Evolutionary conservation across 2,329 filamentous ascomycete species (phyloP).

Genomic region (Zymoseptoria crescenta): DNA sequence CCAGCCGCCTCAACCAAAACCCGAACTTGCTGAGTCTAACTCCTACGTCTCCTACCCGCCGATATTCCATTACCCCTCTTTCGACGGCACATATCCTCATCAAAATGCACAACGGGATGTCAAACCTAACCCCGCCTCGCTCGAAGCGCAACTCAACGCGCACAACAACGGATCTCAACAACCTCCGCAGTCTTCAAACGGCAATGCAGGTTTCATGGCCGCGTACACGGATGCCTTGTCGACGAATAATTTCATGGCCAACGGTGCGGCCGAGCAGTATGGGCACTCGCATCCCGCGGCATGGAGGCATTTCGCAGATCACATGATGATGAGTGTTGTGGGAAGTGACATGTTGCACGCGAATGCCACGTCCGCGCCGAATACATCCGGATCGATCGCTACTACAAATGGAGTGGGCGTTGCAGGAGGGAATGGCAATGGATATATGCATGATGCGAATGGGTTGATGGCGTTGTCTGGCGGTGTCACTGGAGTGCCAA

Average conservation of each 20-base stretch:
- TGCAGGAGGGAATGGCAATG: conserved; percentile 4
- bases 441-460: conserved; percentile 10
- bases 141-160: conserved; percentile 18
- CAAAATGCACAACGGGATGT: conserved; percentile 8
- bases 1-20: conserved; percentile 9
- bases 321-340: conserved; percentile 19
- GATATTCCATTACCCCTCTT: conserved; percentile 7
- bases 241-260: conserved; percentile 6
- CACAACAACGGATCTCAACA: conserved; percentile 11
- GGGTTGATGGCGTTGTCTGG: conserved; percentile 12
- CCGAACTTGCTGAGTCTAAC: conserved; percentile 8
- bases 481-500: conserved; percentile 3
- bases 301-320: conserved; percentile 27
- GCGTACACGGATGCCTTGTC: conserved; percentile 7
- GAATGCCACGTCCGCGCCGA: background rate
- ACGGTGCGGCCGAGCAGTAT: conserved; percentile 5
- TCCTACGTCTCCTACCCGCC: conserved; percentile 7
- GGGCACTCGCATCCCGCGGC: conserved; percentile 21
- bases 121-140: conserved; percentile 11
- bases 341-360: background rate
- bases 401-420: background rate
- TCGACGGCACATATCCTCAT: conserved; percentile 10
- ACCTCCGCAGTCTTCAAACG: conserved; percentile 7
- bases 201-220: conserved; percentile 13
- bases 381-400: background rate